Evolutionary conservation across 1,284 basidiomycete species (phyloP), one percentile per base, ranked within the genome.

Genomic region (Athelia psychrophila): DNA sequence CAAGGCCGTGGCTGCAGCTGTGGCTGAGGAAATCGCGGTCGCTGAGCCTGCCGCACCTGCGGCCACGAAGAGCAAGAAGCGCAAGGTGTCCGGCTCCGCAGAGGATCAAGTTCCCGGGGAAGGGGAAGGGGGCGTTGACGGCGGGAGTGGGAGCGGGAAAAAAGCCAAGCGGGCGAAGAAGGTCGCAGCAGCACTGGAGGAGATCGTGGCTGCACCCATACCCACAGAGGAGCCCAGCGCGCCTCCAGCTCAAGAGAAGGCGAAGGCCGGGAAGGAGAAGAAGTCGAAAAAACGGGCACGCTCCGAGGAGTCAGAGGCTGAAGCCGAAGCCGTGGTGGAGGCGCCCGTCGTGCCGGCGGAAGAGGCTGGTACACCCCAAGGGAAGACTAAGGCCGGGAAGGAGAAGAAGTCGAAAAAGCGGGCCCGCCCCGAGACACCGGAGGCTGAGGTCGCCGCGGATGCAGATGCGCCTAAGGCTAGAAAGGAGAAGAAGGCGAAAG

Each of bases 161-260:
- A 59, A 56, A 44, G 55, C 54, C 24, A 65, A 61, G 50, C 62
- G 61, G 49, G 48, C 48, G 50, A 63, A 62, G 49, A 47, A 46
- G 15, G 52, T 57, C 24, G 55, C 54, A 20, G 19, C 45, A 16
- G 16, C 15, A 5, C 6, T 30, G 27, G 27, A 30, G 27, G 27
- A 18, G 2, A 5, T 19, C 8, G 56, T 53, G 4, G 52, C 54
- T n/a, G 54, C 55, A 2, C 54, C 55, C 12, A 42, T 13, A 30
- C n/a, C 54, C 20, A n/a, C 44, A 19, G 10, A 5, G 10, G 3
- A 15, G n/a, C 22, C 55, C 52, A 30, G 6, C 13, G 5, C 27
- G 27, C 27, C 27, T 30, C 6, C 27, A 13, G 27, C 27, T 5
- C 6, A 13, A 42, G 38, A n/a, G 38, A n/a, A n/a, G 33, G n/a